Evolutionary conservation across 306 rosid genomes (phyloP), one percentile per base, ranked within the genome.

Genomic region (Quercus rubra): DNA sequence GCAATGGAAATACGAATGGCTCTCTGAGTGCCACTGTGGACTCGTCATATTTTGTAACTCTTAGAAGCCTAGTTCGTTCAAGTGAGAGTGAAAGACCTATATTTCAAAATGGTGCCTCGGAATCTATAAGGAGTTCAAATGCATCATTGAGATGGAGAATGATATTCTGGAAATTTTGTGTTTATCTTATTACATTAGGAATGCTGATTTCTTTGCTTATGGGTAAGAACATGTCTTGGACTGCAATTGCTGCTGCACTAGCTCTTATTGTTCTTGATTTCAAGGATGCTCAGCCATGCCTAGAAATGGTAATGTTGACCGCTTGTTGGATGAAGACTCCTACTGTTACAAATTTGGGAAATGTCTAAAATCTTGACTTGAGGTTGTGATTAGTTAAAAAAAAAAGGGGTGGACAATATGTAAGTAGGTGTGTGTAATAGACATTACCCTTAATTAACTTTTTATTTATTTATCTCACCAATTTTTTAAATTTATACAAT

Each of bases 211-310:
- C 93, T 13, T 75, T 95, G 88, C 93, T 93, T 81, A 38, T 90
- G 73, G 99, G 99, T 13, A 74, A 91, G 79, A 81, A 91, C 66
- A 89, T 95, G 98, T 95, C 99, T n/a, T 95, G 99, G 98, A 80
- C 88, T 63, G 91, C 96, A 25, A 87, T 95, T 74, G 77, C 97
- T 52, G 94, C 99, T 19, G 94, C 99, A 12, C 87, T 95, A 38
- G 93, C 94, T 81, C 89, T 95, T 71, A 85, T 93, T 7, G 96
- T 93, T 86, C 92, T 95, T 81, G 99, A 95, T 86, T 95, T 93
- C 90, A 82, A 90, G 83, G 99, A 95, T 81, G 99, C 97, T 55
- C 82, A 84, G 59, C 93, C 97, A 70, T n/a, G 88, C 91, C 88
- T 95, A 66, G 97, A 93, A 84, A 95, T 91, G 97, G 99, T 95